Percentiles rank a stretch among this genome's conserved stretches.
Conservation (phyloP, 2,329 filamentous ascomycete genomes). For the Cladophialophora yegresii region DNA sequence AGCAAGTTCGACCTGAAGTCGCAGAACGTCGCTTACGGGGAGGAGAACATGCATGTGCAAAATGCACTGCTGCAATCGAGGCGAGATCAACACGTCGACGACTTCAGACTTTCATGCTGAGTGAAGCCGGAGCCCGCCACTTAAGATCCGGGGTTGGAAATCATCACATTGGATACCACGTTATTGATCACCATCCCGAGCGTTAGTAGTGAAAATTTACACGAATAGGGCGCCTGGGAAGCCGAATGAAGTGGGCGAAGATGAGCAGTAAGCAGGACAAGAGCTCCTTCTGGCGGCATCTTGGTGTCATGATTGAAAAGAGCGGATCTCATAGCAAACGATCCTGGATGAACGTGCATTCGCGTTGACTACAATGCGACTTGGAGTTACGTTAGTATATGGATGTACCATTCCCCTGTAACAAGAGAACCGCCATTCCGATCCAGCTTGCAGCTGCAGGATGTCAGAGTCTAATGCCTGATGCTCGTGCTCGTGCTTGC, state of each 20-base stretch:
- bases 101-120: slow-evolving; percentile 14
- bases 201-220: background rate
- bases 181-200: slow-evolving; percentile 2
- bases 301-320: background rate
- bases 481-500: background rate
- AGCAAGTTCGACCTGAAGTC: slow-evolving; percentile 14
- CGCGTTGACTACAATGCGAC: background rate
- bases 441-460: background rate
- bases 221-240: background rate
- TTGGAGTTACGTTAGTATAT: background rate
- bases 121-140: background rate
- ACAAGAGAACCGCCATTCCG: background rate
- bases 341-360: background rate
- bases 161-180: slow-evolving; percentile 14
- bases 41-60: slow-evolving; percentile 19
- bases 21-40: slow-evolving; percentile 10
- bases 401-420: slow-evolving; percentile 11
- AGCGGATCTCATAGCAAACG: background rate
- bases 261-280: background rate
- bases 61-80: slow-evolving; percentile 18
- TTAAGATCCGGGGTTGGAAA: slow-evolving; percentile 4
- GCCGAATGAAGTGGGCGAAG: background rate
- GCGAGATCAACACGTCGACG: slow-evolving; percentile 15
- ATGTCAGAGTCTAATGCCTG: background rate
- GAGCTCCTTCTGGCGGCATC: background rate